Evolutionary conservation across 2,329 filamentous ascomycete species (phyloP).

Genomic region (Cryoendolithus antarcticus): DNA sequence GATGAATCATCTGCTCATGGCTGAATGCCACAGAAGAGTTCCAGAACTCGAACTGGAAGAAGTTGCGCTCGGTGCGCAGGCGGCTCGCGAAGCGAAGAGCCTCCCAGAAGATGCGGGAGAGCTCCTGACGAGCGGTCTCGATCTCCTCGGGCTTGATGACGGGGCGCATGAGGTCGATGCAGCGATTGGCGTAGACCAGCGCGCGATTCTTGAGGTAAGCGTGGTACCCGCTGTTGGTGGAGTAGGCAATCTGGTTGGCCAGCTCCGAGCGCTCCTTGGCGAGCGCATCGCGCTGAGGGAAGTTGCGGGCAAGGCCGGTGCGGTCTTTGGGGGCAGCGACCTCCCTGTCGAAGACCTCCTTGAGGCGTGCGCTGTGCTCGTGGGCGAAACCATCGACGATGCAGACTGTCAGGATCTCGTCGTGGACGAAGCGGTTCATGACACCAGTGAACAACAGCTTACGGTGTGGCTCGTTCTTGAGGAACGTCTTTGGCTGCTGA

Average conservation of each 20-base stretch:
- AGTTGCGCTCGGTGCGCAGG: conserved; percentile 7
- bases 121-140: neutral
- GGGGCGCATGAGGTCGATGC: conserved; percentile 2
- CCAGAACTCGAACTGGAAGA: conserved; percentile 5
- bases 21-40: conserved; percentile 5
- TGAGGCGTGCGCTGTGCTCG: neutral
- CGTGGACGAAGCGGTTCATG: conserved; percentile 1
- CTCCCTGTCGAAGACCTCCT: conserved; percentile 2
- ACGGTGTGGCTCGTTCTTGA: conserved; percentile 1
- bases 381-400: conserved; percentile 1
- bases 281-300: neutral
- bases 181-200: neutral
- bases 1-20: conserved; percentile 8
- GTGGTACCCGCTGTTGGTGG: neutral
- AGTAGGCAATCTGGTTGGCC: conserved; percentile 3
- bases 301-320: neutral
- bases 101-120: conserved; percentile 5
- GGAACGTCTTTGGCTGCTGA: neutral
- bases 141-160: conserved; percentile 1
- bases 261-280: conserved; percentile 4
- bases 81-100: conserved; percentile 7
- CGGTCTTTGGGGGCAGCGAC: neutral
- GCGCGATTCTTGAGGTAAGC: conserved; percentile 8
- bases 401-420: conserved; percentile 2
- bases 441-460: conserved; percentile 6